These are phyloP conservation scores for Miscanthus lutarioriparius DNA, from an alignment of 176 grass and related monocot species.

Conservation along the genomic window DNA sequence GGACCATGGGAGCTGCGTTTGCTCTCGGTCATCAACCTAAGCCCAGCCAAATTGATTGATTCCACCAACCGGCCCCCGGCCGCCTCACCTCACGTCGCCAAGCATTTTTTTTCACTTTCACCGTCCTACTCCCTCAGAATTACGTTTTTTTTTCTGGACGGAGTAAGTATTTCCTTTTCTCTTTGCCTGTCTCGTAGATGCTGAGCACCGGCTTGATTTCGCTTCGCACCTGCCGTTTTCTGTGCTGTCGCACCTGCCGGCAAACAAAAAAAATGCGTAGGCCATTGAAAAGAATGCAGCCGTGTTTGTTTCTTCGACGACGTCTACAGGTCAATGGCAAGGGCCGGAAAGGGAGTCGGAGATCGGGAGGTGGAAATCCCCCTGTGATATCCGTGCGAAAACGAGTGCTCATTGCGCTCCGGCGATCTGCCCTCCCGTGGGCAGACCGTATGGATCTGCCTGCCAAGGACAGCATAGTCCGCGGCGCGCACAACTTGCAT, in stretches of 20 bases:
- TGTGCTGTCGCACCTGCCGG: no score
- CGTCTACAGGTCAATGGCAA: background rate
- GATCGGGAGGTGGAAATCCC: background rate
- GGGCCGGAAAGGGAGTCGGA: background rate
- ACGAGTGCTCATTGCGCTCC: background rate
- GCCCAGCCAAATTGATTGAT: constrained; percentile 41
- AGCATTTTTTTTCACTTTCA: no score
- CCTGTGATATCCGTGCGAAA: constrained; percentile 20
- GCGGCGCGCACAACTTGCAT: constrained; percentile 1
- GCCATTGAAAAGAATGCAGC: background rate
- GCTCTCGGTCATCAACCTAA: background rate
- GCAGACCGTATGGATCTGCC: background rate
- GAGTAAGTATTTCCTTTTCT: no score
- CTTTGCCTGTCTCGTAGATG: no score
- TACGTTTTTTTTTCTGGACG: no score
- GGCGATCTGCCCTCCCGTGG: constrained; percentile 22
- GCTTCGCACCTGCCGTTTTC: no score
- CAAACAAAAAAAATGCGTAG: background rate
- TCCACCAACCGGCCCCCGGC: constrained; percentile 37
- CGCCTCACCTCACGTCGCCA: background rate
- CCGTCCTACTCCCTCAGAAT: no score
- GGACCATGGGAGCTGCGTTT: background rate
- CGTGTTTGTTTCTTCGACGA: background rate
- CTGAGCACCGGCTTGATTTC: no score
- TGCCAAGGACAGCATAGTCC: background rate